A percentile compares a stretch with the other conserved stretches of the same genome.
Evolutionary conservation across 1,139 yeast species (phyloP).

Genomic region (Suzukiozyma palmioleophila): DNA sequence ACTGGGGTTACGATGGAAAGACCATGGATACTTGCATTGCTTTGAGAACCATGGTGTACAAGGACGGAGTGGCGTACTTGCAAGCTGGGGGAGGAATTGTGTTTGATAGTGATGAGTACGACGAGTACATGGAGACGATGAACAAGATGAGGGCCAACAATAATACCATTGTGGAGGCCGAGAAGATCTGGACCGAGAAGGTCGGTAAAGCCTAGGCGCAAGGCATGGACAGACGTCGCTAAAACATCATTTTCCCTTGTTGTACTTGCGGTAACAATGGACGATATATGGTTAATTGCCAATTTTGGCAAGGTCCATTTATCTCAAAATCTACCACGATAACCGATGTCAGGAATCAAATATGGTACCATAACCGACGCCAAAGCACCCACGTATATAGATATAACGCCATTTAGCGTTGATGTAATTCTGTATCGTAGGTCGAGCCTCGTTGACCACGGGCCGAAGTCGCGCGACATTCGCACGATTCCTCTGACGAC

Average conservation of each 20-base stretch:
- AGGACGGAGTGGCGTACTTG: conserved; percentile 83
- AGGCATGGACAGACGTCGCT: background rate
- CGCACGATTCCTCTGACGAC: no score
- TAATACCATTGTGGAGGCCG: conserved; percentile 86
- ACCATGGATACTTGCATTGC: conserved; percentile 98
- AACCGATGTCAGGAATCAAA: background rate
- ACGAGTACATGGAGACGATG: conserved; percentile 93
- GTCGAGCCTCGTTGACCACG: no score
- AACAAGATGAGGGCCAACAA: conserved; percentile 95
- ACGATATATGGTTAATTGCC: no score
- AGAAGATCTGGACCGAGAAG: conserved; percentile 63
- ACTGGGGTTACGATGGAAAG: conserved; percentile 91
- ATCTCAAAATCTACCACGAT: background rate
- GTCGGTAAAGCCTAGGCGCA: conserved; percentile 22
- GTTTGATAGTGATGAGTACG: conserved; percentile 89
- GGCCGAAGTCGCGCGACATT: no score
- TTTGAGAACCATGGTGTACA: conserved; percentile 90
- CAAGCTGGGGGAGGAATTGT: conserved; percentile 99
- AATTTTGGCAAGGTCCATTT: no score
- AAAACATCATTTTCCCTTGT: background rate
- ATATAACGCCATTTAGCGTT: no score
- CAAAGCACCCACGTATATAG: no score
- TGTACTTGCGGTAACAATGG: no score
- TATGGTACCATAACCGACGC: no score
- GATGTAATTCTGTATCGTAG: no score